Conservation (phyloP, 139 green algal species). For the Micractinium sp. region DNA sequence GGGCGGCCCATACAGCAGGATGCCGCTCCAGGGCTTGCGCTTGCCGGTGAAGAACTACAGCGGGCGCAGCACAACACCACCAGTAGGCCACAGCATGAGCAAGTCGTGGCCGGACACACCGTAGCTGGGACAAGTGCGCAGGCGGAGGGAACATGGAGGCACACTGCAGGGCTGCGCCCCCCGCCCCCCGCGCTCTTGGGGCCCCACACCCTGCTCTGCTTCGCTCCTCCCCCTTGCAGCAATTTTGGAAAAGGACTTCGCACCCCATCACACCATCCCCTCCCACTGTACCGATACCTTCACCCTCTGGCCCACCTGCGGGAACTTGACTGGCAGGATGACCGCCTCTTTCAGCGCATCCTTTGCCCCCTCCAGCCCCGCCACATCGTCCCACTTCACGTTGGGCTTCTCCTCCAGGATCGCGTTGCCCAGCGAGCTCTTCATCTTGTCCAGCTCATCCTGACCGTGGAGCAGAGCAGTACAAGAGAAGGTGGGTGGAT, state of each 20-base stretch:
- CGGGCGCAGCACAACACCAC: not conserved
- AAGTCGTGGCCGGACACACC: no score
- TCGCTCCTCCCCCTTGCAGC: not conserved
- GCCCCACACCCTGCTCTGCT: no score
- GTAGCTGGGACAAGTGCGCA: no score
- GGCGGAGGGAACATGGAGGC: no score
- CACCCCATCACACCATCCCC: not conserved
- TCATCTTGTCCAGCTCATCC: conserved; percentile 85
- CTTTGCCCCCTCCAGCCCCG: conserved; percentile 96
- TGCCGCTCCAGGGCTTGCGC: conserved; percentile 96
- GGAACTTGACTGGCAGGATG: conserved; percentile 99
- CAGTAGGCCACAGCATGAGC: not conserved
- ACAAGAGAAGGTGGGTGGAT: no score
- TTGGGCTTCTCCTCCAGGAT: conserved; percentile 95
- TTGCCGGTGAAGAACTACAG: conserved; percentile 98
- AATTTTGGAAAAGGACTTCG: not conserved
- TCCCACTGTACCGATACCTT: not conserved
- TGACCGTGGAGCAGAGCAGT: not conserved
- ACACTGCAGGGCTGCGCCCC: no score
- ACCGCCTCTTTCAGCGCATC: conserved; percentile 99
- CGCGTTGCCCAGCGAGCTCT: conserved; percentile 70
- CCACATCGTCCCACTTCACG: conserved; percentile 98
- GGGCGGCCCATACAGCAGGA: conserved; percentile 98
- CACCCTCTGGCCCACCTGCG: conserved; percentile 63
- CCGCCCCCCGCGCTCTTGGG: no score